Conservation (phyloP, 2,329 filamentous ascomycete genomes). For the Neobulgaria alba region DNA sequence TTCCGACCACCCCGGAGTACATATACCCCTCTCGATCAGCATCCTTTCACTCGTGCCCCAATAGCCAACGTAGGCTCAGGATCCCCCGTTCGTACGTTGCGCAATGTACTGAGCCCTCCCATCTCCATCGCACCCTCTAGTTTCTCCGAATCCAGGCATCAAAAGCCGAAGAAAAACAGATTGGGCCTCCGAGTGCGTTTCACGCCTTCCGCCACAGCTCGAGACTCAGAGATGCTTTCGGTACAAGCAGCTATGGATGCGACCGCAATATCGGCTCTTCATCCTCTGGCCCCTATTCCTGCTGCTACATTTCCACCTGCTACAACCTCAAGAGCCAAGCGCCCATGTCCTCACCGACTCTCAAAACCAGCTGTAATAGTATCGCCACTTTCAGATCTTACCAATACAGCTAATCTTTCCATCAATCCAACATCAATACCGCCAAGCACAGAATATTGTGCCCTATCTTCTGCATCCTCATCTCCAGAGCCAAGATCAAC, state of each 20-base stretch:
- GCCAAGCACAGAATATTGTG: background rate
- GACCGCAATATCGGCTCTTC: slow-evolving; percentile 9
- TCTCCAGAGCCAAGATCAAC: background rate
- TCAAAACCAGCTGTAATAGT: background rate
- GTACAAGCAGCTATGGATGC: slow-evolving; percentile 17
- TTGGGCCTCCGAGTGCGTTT: slow-evolving; percentile 14
- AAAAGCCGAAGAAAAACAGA: background rate
- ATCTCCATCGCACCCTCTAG: background rate
- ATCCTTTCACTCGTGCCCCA: slow-evolving; percentile 24
- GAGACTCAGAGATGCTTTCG: slow-evolving; percentile 17
- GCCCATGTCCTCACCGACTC: background rate
- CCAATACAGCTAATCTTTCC: background rate
- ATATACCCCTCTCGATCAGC: slow-evolving; percentile 23
- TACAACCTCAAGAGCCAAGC: too few relatives aligned
- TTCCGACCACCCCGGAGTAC: slow-evolving; percentile 26
- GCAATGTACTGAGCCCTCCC: background rate
- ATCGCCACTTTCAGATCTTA: background rate
- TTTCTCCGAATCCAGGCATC: background rate
- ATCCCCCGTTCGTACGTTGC: background rate
- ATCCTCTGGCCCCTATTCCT: slow-evolving; percentile 11
- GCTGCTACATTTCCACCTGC: background rate
- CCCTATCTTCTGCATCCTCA: background rate
- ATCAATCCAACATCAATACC: background rate
- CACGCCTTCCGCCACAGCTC: slow-evolving; percentile 19
- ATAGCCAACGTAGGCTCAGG: slow-evolving; percentile 6